Conservation (phyloP, 192 early-diverging fungal species). For the Spinellus fusiger region DNA sequence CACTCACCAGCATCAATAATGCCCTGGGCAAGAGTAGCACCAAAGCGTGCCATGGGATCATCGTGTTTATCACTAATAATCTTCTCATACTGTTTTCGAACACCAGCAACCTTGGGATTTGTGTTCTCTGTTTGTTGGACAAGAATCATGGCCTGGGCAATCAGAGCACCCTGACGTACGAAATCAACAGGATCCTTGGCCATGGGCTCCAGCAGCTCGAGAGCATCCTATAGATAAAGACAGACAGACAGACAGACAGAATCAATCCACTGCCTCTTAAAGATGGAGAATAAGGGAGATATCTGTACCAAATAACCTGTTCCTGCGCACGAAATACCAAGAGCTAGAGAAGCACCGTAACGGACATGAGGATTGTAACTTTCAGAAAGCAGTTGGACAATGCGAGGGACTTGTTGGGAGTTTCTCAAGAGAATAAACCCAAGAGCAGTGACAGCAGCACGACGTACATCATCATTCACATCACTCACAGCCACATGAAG, state of each 20-base stretch:
- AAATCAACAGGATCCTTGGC: constrained; percentile 96
- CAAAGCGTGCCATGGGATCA: constrained; percentile 91
- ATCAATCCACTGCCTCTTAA: background rate
- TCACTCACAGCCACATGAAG: constrained; percentile 97
- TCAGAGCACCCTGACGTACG: constrained; percentile 94
- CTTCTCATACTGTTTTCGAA: constrained; percentile 82
- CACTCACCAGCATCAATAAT: constrained; percentile 88
- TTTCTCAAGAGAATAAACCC: constrained; percentile 92
- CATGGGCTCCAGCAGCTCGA: constrained; percentile 95
- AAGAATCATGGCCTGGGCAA: constrained; percentile 91
- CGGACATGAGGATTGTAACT: constrained; percentile 99
- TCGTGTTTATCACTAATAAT: constrained; percentile 91
- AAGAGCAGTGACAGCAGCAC: constrained; percentile 95
- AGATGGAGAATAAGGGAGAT: background rate
- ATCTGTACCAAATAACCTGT: constrained; percentile 65
- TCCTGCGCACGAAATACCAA: constrained; percentile 97
- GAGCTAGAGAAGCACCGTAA: constrained; percentile 90
- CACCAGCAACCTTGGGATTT: constrained; percentile 74
- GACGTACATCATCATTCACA: constrained; percentile 98
- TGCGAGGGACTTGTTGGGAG: constrained; percentile 95
- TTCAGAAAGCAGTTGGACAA: constrained; percentile 95
- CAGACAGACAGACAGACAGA: background rate
- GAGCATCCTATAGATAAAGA: constrained; percentile 58
- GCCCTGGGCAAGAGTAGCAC: constrained; percentile 92
- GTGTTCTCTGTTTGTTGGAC: constrained; percentile 91